These are phyloP conservation scores for Diplodia sapinea DNA, from an alignment of 2,329 filamentous ascomycete genomes.

Conservation along the genomic window DNA sequence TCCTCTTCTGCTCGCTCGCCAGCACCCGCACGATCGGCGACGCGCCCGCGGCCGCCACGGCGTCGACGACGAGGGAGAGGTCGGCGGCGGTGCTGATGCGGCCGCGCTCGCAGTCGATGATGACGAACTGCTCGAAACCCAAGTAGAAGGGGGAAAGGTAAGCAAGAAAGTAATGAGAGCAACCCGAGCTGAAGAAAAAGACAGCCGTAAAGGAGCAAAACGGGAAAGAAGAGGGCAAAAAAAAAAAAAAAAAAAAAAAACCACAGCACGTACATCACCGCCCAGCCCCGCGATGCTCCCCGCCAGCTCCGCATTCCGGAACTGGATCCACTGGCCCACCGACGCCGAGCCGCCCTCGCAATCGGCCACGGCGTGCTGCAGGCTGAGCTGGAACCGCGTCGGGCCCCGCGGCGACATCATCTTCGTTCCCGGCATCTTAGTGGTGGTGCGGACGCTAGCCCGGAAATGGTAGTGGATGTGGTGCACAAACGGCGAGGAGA, in stretches of 20 bases:
- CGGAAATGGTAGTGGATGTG: background rate
- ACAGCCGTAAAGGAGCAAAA: background rate
- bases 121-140: background rate
- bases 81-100: background rate
- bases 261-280: slow-evolving; percentile 4
- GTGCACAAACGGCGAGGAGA: background rate
- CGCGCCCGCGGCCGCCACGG: background rate
- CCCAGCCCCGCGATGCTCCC: background rate
- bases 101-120: slow-evolving; percentile 20
- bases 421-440: slow-evolving; percentile 6
- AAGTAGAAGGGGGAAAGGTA: background rate
- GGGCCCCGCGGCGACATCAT: background rate
- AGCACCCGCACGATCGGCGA: slow-evolving; percentile 7
- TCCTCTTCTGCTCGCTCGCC: slow-evolving; percentile 14
- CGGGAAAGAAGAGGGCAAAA: background rate
- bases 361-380: slow-evolving; percentile 17
- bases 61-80: slow-evolving; percentile 1
- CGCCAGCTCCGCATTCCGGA: slow-evolving; percentile 2
- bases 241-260: background rate
- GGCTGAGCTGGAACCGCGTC: slow-evolving; percentile 22
- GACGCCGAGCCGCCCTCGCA: slow-evolving; percentile 11
- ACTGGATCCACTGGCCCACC: slow-evolving; percentile 14
- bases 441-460: background rate
- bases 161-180: background rate
- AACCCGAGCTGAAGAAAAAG: too few relatives aligned